phyloP scores from a whole-genome alignment of 179 eudicot genomes.

The Drosera spatulata region DNA sequence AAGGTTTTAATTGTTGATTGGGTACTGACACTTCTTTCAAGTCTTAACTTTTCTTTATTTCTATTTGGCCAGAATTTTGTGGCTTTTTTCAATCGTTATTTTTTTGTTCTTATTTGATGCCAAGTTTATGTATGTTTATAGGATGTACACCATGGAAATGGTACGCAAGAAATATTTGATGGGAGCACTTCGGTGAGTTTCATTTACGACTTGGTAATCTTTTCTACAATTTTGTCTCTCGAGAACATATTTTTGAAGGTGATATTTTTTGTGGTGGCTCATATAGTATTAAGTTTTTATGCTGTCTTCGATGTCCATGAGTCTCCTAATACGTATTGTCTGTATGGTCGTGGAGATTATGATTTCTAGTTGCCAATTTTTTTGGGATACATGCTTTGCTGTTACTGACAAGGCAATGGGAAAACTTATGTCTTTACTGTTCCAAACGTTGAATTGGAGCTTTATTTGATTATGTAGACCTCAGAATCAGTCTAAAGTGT shows the following conservation, averaged over 20 bases:
- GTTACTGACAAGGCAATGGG: too few relatives aligned
- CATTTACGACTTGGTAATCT: slow-evolving; percentile 15
- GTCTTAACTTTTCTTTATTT: too few relatives aligned
- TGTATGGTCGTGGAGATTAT: too few relatives aligned
- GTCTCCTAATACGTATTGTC: too few relatives aligned
- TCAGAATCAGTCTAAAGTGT: too few relatives aligned
- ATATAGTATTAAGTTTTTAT: too few relatives aligned
- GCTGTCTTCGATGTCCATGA: too few relatives aligned
- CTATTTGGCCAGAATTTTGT: not conserved
- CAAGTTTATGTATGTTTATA: slow-evolving; percentile 15
- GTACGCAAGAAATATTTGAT: slow-evolving; percentile 96
- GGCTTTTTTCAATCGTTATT: not conserved
- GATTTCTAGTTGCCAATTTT: too few relatives aligned
- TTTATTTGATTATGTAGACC: not conserved
- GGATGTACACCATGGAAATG: slow-evolving; percentile 99
- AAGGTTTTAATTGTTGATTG: slow-evolving; percentile 90
- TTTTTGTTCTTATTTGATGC: not conserved
- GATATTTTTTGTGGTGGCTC: not conserved
- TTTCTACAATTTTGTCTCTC: not conserved
- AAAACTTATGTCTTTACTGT: too few relatives aligned
- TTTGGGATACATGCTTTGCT: too few relatives aligned
- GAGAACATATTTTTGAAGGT: not conserved
- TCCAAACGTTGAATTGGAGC: too few relatives aligned
- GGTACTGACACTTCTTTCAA: slow-evolving; percentile 32
- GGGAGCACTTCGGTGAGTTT: slow-evolving; percentile 21